Evolutionary conservation across 2,329 filamentous ascomycete genomes (phyloP), one percentile per base, ranked within the genome.

Genomic region (Nemania diffusa): DNA sequence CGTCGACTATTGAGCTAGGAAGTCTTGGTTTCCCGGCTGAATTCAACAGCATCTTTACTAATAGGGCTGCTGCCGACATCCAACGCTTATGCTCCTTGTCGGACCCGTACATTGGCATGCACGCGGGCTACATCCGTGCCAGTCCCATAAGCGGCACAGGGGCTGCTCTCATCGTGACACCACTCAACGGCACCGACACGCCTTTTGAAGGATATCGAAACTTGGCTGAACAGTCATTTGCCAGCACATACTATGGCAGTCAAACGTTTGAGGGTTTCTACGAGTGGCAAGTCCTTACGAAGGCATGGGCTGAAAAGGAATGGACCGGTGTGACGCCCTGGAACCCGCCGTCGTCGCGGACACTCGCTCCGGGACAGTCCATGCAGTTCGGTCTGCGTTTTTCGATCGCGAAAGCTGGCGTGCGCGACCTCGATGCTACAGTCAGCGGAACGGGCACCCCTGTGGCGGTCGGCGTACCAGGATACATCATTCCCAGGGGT

Each of bases 11-110:
- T 2, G 87, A 89, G 65, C 75, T 90, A 5, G 87, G 87, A 1
- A 84, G 84, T 55, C 78, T 89, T 1, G 87, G 87, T 0, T 84
- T 90, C 57, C 87, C 87, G 0, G 81, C 86, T 22, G 85, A 88
- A 73, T 87, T 89, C 78, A 89, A 89, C 77, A 89, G 84, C 74
- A 88, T 90, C 70, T 89, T 89, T 72, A 87, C 82, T 13, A 79
- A 80, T 51, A 81, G 85, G 8, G 75, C 78, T 1, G 81, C 85
- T 0, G 77, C 78, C 2, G 82, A 86, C 6, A 87, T 84, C 6
- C 82, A 84, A 60, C 75, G 78, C 0, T 79, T 81, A 27, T 89
- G 87, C 73, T 85, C 85, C 0, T 79, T 89, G 2, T 81, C 84
- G 0, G 87, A 90, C 63, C 87, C 87, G 0, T 88, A 88, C 61